These are phyloP conservation scores for Priceomyces melissophilus DNA, from an alignment of 805 yeast genomes.

Conservation along the genomic window DNA sequence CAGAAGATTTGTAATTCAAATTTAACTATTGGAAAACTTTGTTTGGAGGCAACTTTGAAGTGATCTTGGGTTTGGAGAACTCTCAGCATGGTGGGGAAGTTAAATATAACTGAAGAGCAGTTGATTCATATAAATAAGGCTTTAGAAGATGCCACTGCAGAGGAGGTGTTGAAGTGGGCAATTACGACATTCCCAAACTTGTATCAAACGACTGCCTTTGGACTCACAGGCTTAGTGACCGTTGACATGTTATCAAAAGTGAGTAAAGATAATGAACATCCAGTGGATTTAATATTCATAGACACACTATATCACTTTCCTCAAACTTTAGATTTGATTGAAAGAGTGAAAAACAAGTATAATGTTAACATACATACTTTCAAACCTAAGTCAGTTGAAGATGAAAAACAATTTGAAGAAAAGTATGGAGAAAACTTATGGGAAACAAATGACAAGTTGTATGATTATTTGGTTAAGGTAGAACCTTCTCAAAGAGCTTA, in stretches of 20 bases:
- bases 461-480: slow-evolving; percentile 85
- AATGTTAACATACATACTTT: slow-evolving; percentile 57
- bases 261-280: slow-evolving; percentile 17
- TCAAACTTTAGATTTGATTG: slow-evolving; percentile 80
- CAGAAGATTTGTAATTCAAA: too few relatives aligned
- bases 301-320: slow-evolving; percentile 94
- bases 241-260: slow-evolving; percentile 73
- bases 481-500: slow-evolving; percentile 91
- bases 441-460: slow-evolving; percentile 76
- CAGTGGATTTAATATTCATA: slow-evolving; percentile 75
- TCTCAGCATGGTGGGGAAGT: slow-evolving; percentile 1
- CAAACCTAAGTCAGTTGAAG: slow-evolving; percentile 56
- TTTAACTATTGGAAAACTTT: too few relatives aligned
- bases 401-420: slow-evolving; percentile 60
- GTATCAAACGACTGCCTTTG: slow-evolving; percentile 93
- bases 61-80: too few relatives aligned
- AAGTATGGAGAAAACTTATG: slow-evolving; percentile 76
- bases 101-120: slow-evolving; percentile 46
- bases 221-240: slow-evolving; percentile 86
- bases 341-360: slow-evolving; percentile 55
- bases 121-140: slow-evolving; percentile 63
- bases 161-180: slow-evolving; percentile 80
- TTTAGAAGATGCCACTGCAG: slow-evolving; percentile 56
- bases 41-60: too few relatives aligned
- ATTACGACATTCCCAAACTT: slow-evolving; percentile 75